Percentiles rank a stretch among this genome's conserved stretches.
Conservation (phyloP, 1,284 basidiomycete genomes). For the Cutaneotrichosporon curvatum region DNA sequence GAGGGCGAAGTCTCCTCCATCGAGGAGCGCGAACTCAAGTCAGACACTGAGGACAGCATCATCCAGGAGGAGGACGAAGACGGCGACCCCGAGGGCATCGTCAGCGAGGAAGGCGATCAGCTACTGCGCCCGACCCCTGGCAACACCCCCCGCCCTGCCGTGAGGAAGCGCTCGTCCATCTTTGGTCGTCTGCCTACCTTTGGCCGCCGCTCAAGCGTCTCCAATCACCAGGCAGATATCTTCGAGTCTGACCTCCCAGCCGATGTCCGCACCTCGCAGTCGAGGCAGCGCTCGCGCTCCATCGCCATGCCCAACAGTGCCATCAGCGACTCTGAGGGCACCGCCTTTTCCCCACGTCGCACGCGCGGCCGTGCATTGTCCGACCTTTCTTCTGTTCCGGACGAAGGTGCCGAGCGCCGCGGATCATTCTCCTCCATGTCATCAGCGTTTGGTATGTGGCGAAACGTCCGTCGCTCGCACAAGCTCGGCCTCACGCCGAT, state of each 20-base stretch:
- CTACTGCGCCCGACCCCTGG: conserved; percentile 6
- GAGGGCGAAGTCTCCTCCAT: conserved; percentile 60
- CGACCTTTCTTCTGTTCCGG: conserved; percentile 26
- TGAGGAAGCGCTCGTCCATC: conserved; percentile 17
- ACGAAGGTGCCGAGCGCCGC: conserved; percentile 25
- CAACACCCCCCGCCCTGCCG: conserved; percentile 7
- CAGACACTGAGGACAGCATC: conserved; percentile 47
- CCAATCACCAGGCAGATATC: conserved; percentile 36
- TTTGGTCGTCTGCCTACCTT: conserved; percentile 17
- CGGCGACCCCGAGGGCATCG: conserved; percentile 4
- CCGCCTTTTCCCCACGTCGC: conserved; percentile 10
- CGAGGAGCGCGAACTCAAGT: conserved; percentile 58
- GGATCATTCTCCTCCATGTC: conserved; percentile 39
- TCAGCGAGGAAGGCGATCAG: conserved; percentile 54
- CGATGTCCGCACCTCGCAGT: conserved; percentile 10
- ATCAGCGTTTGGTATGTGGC: conserved; percentile 13
- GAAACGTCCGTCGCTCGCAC: conserved; percentile 2
- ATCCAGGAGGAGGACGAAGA: conserved; percentile 51
- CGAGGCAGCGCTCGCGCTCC: conserved; percentile 15
- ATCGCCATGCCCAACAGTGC: conserved; percentile 1
- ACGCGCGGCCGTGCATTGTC: conserved; percentile 15
- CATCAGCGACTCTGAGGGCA: background rate
- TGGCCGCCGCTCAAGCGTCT: conserved; percentile 7
- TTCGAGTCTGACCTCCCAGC: conserved; percentile 37
- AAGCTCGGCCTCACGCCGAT: conserved; percentile 24